Evolutionary conservation across 352 stramenopile genomes (phyloP).

Genomic region (Achlya hypogyna): DNA sequence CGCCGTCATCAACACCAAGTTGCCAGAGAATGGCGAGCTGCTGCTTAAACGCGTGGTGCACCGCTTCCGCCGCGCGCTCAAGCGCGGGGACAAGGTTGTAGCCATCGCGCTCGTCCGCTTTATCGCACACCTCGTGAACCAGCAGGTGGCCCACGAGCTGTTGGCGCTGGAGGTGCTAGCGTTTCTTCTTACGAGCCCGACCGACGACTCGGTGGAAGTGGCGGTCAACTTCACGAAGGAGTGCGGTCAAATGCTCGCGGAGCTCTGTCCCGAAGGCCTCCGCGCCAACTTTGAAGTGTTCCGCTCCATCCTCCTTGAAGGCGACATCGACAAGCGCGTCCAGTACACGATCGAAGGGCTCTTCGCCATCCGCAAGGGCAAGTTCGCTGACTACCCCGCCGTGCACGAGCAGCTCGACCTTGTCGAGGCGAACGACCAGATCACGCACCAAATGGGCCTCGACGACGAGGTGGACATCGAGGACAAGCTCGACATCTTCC

Average conservation of each 20-base stretch:
- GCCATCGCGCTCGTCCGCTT: slow-evolving; percentile 94
- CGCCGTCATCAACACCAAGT: slow-evolving; percentile 98
- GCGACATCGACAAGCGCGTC: slow-evolving; percentile 94
- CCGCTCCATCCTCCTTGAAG: slow-evolving; percentile 95
- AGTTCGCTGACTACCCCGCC: slow-evolving; percentile 92
- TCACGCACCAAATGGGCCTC: slow-evolving; percentile 95
- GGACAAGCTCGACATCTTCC: slow-evolving; percentile 95
- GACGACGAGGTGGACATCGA: slow-evolving; percentile 95
- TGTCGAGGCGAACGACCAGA: slow-evolving; percentile 97
- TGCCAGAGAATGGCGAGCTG: slow-evolving; percentile 96
- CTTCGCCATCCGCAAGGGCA: slow-evolving; percentile 93
- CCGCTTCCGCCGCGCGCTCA: slow-evolving; percentile 93
- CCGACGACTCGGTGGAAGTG: slow-evolving; percentile 97
- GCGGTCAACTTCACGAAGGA: slow-evolving; percentile 97
- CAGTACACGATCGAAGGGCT: slow-evolving; percentile 98
- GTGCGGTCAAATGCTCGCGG: slow-evolving; percentile 81
- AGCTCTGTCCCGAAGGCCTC: slow-evolving; percentile 84
- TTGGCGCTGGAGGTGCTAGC: slow-evolving; percentile 96
- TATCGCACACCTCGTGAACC: slow-evolving; percentile 98
- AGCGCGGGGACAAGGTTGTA: slow-evolving; percentile 93
- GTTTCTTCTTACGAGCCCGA: slow-evolving; percentile 94
- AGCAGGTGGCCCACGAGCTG: slow-evolving; percentile 96
- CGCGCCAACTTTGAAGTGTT: slow-evolving; percentile 97
- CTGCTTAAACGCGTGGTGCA: slow-evolving; percentile 91
- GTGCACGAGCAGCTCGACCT: slow-evolving; percentile 94